Conservation (phyloP, 768 basidiomycete genomes). For the Tricholoma hemisulphureum region DNA sequence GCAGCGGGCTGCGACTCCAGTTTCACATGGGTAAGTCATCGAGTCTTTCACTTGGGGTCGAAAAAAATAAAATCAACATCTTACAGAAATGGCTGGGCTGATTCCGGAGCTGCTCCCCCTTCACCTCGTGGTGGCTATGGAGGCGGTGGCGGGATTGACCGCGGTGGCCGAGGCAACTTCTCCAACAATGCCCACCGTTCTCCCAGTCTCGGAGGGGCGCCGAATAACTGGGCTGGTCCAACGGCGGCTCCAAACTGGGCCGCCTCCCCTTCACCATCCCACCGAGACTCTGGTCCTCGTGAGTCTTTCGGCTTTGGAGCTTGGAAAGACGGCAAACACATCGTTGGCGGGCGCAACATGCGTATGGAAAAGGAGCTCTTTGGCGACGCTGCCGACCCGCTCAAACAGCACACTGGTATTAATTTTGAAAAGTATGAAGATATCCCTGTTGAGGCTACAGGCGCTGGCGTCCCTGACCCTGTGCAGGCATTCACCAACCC, state of each 20-base stretch:
- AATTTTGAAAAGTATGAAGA: slow-evolving; percentile 99
- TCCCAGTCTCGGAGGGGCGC: slow-evolving; percentile 40
- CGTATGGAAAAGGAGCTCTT: slow-evolving; percentile 96
- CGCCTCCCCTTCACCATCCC: slow-evolving; percentile 7
- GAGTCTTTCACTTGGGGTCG: neutral
- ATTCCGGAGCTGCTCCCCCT: slow-evolving; percentile 68
- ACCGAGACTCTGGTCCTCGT: slow-evolving; percentile 44
- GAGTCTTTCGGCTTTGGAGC: slow-evolving; percentile 62
- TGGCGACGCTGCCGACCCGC: slow-evolving; percentile 82
- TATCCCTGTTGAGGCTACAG: slow-evolving; percentile 98
- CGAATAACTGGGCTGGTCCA: slow-evolving; percentile 43
- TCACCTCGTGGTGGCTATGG: slow-evolving; percentile 45
- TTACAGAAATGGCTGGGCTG: slow-evolving; percentile 66
- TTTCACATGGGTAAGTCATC: slow-evolving; percentile 53
- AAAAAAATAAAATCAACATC: slow-evolving; percentile 13
- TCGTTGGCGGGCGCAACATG: slow-evolving; percentile 78
- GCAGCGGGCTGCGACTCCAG: slow-evolving; percentile 81
- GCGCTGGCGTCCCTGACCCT: slow-evolving; percentile 95
- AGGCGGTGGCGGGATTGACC: slow-evolving; percentile 43
- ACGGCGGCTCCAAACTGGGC: slow-evolving; percentile 38
- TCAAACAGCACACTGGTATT: slow-evolving; percentile 93
- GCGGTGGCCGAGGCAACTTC: slow-evolving; percentile 41
- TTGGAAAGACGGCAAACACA: slow-evolving; percentile 90
- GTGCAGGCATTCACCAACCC: slow-evolving; percentile 82
- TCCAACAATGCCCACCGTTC: slow-evolving; percentile 40